Evolutionary conservation across 805 yeast genomes (phyloP), one percentile per base, ranked within the genome.

Genomic region (Saccharomycopsis sp.): DNA sequence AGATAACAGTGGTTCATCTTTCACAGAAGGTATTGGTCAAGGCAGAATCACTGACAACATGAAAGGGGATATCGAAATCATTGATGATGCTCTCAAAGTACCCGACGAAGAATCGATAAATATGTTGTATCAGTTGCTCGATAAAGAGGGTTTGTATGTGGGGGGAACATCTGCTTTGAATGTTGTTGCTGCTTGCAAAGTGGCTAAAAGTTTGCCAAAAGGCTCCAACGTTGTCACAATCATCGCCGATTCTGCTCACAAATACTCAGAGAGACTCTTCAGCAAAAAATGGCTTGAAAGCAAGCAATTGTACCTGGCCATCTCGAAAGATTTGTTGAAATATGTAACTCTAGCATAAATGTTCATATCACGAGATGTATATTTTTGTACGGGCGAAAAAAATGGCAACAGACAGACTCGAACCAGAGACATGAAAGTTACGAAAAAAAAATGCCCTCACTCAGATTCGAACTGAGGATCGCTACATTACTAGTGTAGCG

Each of bases 11-110:
- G 96, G 96, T 22, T 75, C 85, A 3, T 81, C 94, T 0, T 86
- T 88, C 60, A 88, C 96, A 21, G 96, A 88, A 63, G 96, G 96
- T 23, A 86, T 88, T 62, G 96, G 96, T 21, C 96, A 88, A 62
- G 95, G 95, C 35, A 72, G 96, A 53, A 80, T 88, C 53, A 88
- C 96, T 4, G 80, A 73, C 48, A 88, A 88, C 59, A 68, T 88
- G 59, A 67, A 67, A 13, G 81, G 75, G 33, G 95, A 85, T 48
- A 63, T 86, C 21, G 79, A 69, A 6, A 58, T 78, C 23, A 68
- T 85, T 27, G 96, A 88, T 56, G 94, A 80, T 51, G 94, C 96
- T 1, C 60, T 83, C 36, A 70, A 73, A 50, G 75, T 88, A 39
- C 74, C 87, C 2, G 96, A 88, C 61, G 80, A 71, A 43, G 81